Base-by-base conservation (phyloP, 176 grass and related monocot species). In the Cenchrus fungigraminus region DNA sequence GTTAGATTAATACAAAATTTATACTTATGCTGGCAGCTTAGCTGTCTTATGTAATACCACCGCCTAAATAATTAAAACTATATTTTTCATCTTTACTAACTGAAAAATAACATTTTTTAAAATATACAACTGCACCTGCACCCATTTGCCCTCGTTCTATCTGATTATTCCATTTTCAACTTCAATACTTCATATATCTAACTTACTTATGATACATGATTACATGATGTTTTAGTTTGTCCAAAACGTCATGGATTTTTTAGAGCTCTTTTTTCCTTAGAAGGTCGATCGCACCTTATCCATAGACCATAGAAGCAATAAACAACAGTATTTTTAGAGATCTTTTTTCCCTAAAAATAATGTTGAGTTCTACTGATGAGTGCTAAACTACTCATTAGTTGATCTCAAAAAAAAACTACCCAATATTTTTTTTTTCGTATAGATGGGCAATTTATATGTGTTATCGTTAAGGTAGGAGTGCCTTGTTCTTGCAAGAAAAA, bases 101-200 rank as follows among this genome's bases (percentile, higher is more conserved):
- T 16, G 20, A 29, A 60, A n/a, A 25, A 12, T 46, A 45, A 6
- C 4, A 31, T 0, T 60, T n/a, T 10, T 55, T 8, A n/a, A 76
- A 58, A 50, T 12, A 29, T 14, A 53, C 54, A 28, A 54, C 25
- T 40, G 16, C 16, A 20, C 37, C 37, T 40, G 37, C 37, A 40
- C 37, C 37, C 37, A 40, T 40, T 40, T 40, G 37, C 37, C 51
- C 65, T 79, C 65, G 31, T 28, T 31, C 6, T 34, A 51, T n/a
- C 67, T 85, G 51, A 60, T 51, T 14, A 76, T 51, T 81, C 34
- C 34, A 37, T n/a, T 66, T 60, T 75, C 51, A 59, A 37, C 42
- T 75, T 25, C 12, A 52, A 1, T n/a, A n/a, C n/a, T n/a, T n/a
- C n/a, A n/a, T n/a, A n/a, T 2, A 42, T 67, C 20, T 56, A 25